These are phyloP conservation scores for Cercospora sp. DNA, from an alignment of 2,329 filamentous ascomycete genomes.

Conservation along the genomic window DNA sequence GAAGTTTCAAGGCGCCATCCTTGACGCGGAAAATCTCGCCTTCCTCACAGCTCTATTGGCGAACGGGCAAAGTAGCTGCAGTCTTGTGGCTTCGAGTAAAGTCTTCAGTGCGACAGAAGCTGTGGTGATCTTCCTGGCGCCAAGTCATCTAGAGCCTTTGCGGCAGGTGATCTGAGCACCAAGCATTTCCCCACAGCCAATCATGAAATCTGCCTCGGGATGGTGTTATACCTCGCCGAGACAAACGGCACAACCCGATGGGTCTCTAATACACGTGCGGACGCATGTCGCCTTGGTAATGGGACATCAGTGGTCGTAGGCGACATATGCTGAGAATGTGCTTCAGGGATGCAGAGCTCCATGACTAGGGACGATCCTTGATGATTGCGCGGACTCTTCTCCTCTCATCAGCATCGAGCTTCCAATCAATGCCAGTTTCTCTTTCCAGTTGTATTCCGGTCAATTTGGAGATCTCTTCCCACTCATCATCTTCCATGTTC, in stretches of 20 bases:
- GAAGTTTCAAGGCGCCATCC: not conserved
- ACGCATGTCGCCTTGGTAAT: not conserved
- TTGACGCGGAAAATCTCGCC: constrained; percentile 2
- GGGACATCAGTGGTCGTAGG: not conserved
- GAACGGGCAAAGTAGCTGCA: not conserved
- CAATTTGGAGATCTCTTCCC: constrained; percentile 65
- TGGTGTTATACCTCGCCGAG: constrained; percentile 5
- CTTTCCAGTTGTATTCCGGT: constrained; percentile 49
- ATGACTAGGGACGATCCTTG: constrained; percentile 18
- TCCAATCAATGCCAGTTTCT: constrained; percentile 69
- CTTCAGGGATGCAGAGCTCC: not conserved
- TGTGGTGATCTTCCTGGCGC: constrained; percentile 8
- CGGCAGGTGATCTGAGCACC: constrained; percentile 13
- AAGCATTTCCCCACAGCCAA: constrained; percentile 14
- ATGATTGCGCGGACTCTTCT: constrained; percentile 61
- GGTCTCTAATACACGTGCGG: not conserved
- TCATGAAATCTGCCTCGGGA: constrained; percentile 4
- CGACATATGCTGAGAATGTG: not conserved
- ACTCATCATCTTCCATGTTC: constrained; percentile 95
- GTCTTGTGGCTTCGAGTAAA: not conserved
- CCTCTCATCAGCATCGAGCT: constrained; percentile 71
- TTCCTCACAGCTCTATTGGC: not conserved
- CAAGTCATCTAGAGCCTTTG: constrained; percentile 11
- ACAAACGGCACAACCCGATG: not conserved
- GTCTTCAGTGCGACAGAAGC: not conserved